Evolutionary conservation across 1,284 basidiomycete genomes (phyloP).

Genomic region (Trametes polyzona): DNA sequence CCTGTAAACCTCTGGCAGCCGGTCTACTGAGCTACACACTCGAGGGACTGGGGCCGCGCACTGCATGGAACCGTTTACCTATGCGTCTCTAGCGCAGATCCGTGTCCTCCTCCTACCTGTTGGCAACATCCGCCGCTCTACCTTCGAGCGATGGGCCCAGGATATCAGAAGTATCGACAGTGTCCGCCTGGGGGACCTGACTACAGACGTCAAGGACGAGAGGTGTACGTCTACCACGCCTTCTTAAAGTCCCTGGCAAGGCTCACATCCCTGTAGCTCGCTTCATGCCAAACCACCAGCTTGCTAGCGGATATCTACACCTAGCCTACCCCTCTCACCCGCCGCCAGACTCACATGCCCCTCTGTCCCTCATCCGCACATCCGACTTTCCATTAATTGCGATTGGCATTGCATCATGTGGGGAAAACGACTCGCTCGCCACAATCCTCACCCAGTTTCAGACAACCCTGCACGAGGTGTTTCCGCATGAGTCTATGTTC

Average conservation of each 20-base stretch:
- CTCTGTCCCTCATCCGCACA: constrained; percentile 69
- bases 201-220: constrained; percentile 76
- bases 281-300: constrained; percentile 75
- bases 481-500: constrained; percentile 68
- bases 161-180: constrained; percentile 73
- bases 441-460: constrained; percentile 71
- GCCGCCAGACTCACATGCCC: constrained; percentile 57
- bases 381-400: constrained; percentile 82
- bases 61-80: constrained; percentile 69
- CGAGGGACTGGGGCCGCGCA: neutral
- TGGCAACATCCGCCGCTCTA: constrained; percentile 62
- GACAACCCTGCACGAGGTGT: constrained; percentile 60
- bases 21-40: neutral
- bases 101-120: constrained; percentile 79
- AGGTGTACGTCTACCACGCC: constrained; percentile 54
- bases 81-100: constrained; percentile 80
- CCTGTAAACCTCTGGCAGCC: neutral
- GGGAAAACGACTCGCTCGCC: constrained; percentile 57
- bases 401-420: constrained; percentile 75
- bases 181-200: constrained; percentile 79
- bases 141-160: constrained; percentile 71
- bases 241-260: neutral
- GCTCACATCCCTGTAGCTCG: constrained; percentile 51
- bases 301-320: constrained; percentile 75
- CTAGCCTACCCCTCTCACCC: constrained; percentile 75